Evolutionary conservation across 805 yeast genomes (phyloP).

Genomic region (Metschnikowia similis): DNA sequence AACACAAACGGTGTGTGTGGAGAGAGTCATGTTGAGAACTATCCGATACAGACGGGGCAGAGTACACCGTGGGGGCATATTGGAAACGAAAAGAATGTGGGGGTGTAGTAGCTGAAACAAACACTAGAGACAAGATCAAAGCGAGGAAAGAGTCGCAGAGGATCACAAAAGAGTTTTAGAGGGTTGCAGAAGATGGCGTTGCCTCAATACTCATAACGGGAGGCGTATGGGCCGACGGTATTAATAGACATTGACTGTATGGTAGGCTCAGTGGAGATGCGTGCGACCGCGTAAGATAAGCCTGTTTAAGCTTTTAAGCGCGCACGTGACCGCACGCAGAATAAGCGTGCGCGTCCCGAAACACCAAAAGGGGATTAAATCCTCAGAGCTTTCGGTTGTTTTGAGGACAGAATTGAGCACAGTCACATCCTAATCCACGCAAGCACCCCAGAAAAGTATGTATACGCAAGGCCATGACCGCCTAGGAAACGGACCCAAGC

Average conservation of each 20-base stretch:
- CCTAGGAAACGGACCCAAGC: neutral
- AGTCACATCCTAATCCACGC: neutral
- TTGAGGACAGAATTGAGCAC: slow-evolving; percentile 10
- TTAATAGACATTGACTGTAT: no score
- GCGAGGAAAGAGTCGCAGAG: no score
- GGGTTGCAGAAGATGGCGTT: no score
- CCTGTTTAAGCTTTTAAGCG: slow-evolving; percentile 4
- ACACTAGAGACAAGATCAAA: neutral
- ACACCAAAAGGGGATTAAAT: slow-evolving; percentile 20
- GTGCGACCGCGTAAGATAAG: neutral
- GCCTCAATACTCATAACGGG: no score
- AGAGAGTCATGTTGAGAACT: neutral
- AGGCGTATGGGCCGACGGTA: no score
- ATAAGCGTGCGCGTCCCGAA: slow-evolving; percentile 16
- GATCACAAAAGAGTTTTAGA: no score
- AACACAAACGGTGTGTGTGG: neutral
- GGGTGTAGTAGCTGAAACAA: neutral
- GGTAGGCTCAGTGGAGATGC: no score
- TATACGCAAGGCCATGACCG: neutral
- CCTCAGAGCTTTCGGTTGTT: slow-evolving; percentile 16
- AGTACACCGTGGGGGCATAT: neutral
- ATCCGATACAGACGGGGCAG: neutral
- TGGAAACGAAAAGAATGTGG: neutral
- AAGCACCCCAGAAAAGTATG: slow-evolving; percentile 4
- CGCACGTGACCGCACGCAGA: slow-evolving; percentile 1